Percentiles rank a stretch among this genome's conserved stretches.
phyloP scores from a whole-genome alignment of 192 early-diverging fungal genomes.

The Backusella circina region DNA sequence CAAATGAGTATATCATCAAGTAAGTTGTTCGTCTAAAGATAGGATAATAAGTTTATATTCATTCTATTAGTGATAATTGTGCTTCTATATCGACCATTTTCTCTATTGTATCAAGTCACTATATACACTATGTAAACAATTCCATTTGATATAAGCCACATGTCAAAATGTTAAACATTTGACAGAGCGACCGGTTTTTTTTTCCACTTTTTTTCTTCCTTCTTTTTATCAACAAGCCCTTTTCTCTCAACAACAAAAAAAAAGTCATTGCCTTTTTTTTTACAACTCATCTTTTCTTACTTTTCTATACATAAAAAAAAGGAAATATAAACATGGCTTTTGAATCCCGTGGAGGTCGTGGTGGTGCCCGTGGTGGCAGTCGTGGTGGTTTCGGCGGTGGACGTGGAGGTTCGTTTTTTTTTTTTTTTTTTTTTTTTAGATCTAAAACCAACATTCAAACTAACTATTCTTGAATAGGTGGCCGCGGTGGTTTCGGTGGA shows the following conservation, averaged over 20 bases:
- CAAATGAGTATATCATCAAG: not conserved
- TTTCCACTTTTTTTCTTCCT: not conserved
- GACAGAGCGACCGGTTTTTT: not conserved
- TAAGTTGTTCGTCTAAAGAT: not conserved
- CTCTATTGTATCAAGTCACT: not conserved
- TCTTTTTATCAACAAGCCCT: too few species aligned
- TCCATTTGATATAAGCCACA: not conserved
- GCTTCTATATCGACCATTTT: not conserved
- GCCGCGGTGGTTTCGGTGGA: conserved; percentile 47
- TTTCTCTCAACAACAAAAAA: too few species aligned
- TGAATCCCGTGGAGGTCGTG: not conserved
- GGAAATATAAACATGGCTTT: not conserved
- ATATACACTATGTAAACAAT: too few species aligned
- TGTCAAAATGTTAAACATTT: not conserved
- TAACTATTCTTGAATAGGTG: not conserved
- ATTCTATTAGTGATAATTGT: not conserved
- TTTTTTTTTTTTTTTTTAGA: too few species aligned
- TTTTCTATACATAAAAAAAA: not conserved
- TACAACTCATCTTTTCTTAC: not conserved
- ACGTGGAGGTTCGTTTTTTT: conserved; percentile 44
- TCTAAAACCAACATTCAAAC: too few species aligned
- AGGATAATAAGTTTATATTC: not conserved
- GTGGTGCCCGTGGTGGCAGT: conserved; percentile 11
- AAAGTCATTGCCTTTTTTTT: not conserved
- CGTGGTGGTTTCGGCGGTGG: conserved; percentile 49